Percentiles rank a stretch among this genome's conserved stretches.
Conservation (phyloP, 805 yeast species). For the Kuraishia capsulata region DNA sequence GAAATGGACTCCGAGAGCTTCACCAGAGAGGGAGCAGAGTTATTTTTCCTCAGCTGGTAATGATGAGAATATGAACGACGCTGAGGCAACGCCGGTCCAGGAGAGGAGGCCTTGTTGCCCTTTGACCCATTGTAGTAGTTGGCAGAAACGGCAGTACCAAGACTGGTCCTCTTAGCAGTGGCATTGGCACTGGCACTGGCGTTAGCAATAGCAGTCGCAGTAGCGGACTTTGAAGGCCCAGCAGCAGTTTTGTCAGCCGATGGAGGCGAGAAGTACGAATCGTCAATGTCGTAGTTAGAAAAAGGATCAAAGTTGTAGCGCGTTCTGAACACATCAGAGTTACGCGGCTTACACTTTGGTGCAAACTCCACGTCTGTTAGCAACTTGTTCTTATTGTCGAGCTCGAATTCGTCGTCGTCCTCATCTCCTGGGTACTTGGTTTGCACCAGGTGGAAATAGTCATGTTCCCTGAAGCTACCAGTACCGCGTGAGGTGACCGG, state of each 20-base stretch:
- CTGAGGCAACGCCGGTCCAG: not conserved
- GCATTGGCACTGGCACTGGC: no score
- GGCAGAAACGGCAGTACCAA: not conserved
- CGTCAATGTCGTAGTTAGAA: slow-evolving; percentile 6
- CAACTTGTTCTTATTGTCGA: not conserved
- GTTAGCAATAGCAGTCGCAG: no score
- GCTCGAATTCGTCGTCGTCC: slow-evolving; percentile 3
- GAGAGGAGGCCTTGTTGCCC: not conserved
- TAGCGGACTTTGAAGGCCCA: not conserved
- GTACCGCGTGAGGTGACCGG: not conserved
- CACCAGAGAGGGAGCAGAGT: slow-evolving; percentile 19
- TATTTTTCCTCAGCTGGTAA: slow-evolving; percentile 16
- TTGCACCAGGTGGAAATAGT: not conserved
- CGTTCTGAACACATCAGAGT: slow-evolving; percentile 1
- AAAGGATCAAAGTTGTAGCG: slow-evolving; percentile 9
- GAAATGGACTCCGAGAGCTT: slow-evolving; percentile 4
- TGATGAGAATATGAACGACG: slow-evolving; percentile 15
- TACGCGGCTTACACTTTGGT: slow-evolving; percentile 4
- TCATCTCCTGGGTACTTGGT: slow-evolving; percentile 1
- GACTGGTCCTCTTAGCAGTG: not conserved
- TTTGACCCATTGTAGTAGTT: no score
- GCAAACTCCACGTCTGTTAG: slow-evolving; percentile 4
- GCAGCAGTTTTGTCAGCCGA: not conserved
- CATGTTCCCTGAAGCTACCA: not conserved
- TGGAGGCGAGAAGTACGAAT: slow-evolving; percentile 7